phyloP scores from a whole-genome alignment of 495 filamentous ascomycete genomes.

The Lepidopterella palustris region DNA sequence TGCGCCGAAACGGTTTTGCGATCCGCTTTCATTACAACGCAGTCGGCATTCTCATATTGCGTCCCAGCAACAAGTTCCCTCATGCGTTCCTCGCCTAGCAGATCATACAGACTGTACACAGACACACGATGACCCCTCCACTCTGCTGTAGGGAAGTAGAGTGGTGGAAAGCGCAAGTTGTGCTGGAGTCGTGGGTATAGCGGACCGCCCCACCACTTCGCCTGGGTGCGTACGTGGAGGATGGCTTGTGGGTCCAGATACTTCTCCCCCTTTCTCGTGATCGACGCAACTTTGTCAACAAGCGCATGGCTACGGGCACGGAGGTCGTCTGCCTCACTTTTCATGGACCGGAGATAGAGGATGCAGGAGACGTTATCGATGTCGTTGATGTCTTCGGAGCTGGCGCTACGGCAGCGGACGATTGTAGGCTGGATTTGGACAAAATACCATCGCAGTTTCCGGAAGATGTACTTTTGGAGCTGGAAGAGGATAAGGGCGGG shows the following conservation, averaged over 20 bases:
- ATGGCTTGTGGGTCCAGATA: slow-evolving; percentile 4
- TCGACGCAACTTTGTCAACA: neutral
- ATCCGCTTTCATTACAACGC: slow-evolving; percentile 38
- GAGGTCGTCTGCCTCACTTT: slow-evolving; percentile 14
- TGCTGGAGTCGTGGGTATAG: slow-evolving; percentile 14
- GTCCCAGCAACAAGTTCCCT: slow-evolving; percentile 28
- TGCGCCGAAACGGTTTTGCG: slow-evolving; percentile 46
- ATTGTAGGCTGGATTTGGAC: neutral
- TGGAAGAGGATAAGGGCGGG: slow-evolving; percentile 49
- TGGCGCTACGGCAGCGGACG: slow-evolving; percentile 9
- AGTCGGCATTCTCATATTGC: slow-evolving; percentile 32
- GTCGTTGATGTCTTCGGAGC: slow-evolving; percentile 28
- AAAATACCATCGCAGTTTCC: slow-evolving; percentile 19
- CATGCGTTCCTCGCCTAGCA: slow-evolving; percentile 35
- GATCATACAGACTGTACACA: slow-evolving; percentile 22
- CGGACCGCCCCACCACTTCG: slow-evolving; percentile 11
- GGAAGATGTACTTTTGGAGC: slow-evolving; percentile 29
- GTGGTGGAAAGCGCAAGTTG: slow-evolving; percentile 15
- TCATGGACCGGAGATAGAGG: slow-evolving; percentile 13
- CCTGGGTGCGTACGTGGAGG: slow-evolving; percentile 3
- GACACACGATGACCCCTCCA: slow-evolving; percentile 20
- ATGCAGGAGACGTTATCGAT: slow-evolving; percentile 33
- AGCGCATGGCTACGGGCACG: neutral
- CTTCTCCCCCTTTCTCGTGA: neutral
- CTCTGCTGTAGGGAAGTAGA: slow-evolving; percentile 15